Base-by-base conservation (phyloP, 2,329 filamentous ascomycete genomes). In the Ambrosiella beaveri region DNA sequence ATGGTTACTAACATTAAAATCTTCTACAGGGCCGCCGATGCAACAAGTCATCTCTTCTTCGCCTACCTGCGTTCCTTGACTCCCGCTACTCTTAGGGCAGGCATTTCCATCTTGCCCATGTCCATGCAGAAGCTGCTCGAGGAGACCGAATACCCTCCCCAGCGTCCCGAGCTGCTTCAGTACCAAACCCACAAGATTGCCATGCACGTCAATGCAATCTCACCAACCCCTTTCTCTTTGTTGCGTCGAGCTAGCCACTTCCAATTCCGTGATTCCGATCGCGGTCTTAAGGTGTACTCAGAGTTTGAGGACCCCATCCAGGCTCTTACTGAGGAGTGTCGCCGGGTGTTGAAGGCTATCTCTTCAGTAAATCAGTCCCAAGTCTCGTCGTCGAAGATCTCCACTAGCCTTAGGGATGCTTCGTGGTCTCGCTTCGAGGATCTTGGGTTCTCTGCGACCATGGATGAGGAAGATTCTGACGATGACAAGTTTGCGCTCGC, bases 351-450 rank as follows among this genome's bases (percentile, higher is more conserved):
- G 59, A 85, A 84, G 68, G 85, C 87, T 37, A 91, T 98, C 63
- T 89, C 93, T 11, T 83, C 86, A 0, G 83, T 86, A 51, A 97
- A 97, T 64, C 87, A 95, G 68, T 93, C 88, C 0, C 82, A 85
- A 57, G 80, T 83, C 12, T 85, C 84, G 3, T 84, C 76, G 66
- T 75, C 80, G 13, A 83, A 87, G 67, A 79, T 82, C 59, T 86
- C 84, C 1, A 88, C 84, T 3, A 82, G 84, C 61, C 71, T 88
- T 58, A 80, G 80, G 40, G 90, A 97, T 68, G 87, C 90, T 17
- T 94, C 90, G 0, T 98, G 93, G 93, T 97, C 93, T 13, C 81
- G 89, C 55, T 98, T 98, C 63, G 88, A 96, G 68, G 93, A 96
- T 66, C 82, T 97, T 64, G 93, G 93, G 0, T 98, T 97, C 66